Conservation (phyloP, 345 rosid species). For the Rhodomyrtus tomentosa region DNA sequence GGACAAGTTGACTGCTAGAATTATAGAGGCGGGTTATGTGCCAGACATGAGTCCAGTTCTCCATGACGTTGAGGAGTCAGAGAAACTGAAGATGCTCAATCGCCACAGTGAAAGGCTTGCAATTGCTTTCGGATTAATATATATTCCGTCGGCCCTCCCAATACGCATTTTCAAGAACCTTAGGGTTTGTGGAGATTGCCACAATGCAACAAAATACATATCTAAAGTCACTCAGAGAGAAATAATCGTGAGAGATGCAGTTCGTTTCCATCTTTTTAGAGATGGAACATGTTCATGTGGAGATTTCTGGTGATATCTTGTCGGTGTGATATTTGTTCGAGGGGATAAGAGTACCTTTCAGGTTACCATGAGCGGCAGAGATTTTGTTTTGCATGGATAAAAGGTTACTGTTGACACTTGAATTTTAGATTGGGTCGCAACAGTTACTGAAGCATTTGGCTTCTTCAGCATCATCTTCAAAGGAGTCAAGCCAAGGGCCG, state of each 20-base stretch:
- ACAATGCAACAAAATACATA: slow-evolving; percentile 76
- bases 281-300: slow-evolving; percentile 92
- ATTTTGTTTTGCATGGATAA: neutral
- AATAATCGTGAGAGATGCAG: slow-evolving; percentile 88
- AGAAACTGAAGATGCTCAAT: slow-evolving; percentile 74
- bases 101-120: slow-evolving; percentile 91
- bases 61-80: slow-evolving; percentile 64
- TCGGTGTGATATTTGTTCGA: neutral
- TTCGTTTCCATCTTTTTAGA: slow-evolving; percentile 72
- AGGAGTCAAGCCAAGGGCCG: neutral
- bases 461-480: neutral
- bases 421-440: no score
- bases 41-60: slow-evolving; percentile 68
- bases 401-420: no score
- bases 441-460: neutral
- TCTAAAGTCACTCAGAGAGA: slow-evolving; percentile 78
- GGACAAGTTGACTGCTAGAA: slow-evolving; percentile 42
- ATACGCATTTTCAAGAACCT: slow-evolving; percentile 72
- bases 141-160: slow-evolving; percentile 55
- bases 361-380: neutral
- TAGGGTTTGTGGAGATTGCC: slow-evolving; percentile 91
- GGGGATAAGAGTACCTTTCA: neutral
- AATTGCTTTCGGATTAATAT: slow-evolving; percentile 77
- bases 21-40: slow-evolving; percentile 59
- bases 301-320: slow-evolving; percentile 71